Conservation (phyloP, 805 yeast genomes). For the Saccharomyces eubayanus region DNA sequence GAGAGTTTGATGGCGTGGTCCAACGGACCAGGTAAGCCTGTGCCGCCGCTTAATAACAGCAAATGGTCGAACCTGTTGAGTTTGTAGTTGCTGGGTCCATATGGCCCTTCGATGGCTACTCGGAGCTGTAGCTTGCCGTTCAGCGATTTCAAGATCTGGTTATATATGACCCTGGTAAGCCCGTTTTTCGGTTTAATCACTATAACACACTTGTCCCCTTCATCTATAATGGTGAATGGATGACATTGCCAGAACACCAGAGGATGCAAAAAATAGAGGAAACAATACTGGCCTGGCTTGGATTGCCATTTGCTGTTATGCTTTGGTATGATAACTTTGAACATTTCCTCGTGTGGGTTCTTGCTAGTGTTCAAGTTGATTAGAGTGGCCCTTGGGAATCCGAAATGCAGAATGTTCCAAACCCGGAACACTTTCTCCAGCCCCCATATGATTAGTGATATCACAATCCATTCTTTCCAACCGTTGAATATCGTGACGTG, state of each 20-base stretch:
- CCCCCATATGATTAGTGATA: constrained; percentile 35
- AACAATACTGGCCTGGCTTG: constrained; percentile 39
- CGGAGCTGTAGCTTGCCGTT: constrained; percentile 27
- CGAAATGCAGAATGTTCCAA: constrained; percentile 23
- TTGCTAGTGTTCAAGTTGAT: constrained; percentile 6
- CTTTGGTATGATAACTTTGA: constrained; percentile 15
- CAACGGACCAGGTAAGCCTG: constrained; percentile 59
- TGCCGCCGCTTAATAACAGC: constrained; percentile 63
- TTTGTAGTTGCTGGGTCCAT: constrained; percentile 44
- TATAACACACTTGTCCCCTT: constrained; percentile 33
- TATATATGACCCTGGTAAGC: constrained; percentile 34
- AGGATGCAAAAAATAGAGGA: constrained; percentile 40
- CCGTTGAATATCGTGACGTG: constrained; percentile 39
- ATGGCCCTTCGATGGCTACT: constrained; percentile 58
- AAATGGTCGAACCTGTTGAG: constrained; percentile 42
- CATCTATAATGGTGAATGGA: constrained; percentile 46
- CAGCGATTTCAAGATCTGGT: constrained; percentile 25
- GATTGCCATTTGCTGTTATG: constrained; percentile 29
- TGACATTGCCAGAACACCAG: constrained; percentile 47
- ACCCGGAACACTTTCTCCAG: constrained; percentile 36
- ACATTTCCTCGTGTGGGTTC: constrained; percentile 8
- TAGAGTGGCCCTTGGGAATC: constrained; percentile 14
- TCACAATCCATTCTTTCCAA: constrained; percentile 36
- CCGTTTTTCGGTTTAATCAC: constrained; percentile 43
- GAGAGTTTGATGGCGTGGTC: constrained; percentile 37